A percentile compares a stretch with the other conserved stretches of the same genome.
Conservation (phyloP, 1,284 basidiomycete species). For the Ustilago vetiveriae region DNA sequence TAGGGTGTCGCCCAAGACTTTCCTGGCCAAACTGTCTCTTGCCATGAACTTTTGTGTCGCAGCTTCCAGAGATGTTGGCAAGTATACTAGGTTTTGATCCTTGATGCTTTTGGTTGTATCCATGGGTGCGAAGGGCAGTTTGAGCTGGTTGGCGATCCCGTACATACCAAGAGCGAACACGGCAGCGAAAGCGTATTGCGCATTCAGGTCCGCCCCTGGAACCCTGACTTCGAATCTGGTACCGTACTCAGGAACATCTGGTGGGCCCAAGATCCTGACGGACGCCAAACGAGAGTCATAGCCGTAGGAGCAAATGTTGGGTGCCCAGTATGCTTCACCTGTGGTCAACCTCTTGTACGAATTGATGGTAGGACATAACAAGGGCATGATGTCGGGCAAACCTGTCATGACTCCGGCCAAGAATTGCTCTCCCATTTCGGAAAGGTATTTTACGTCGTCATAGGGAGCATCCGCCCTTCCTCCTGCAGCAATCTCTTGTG, state of each 20-base stretch:
- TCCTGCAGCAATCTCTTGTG: conserved; percentile 74
- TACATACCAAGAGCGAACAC: conserved; percentile 86
- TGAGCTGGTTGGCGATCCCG: conserved; percentile 81
- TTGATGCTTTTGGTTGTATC: conserved; percentile 27
- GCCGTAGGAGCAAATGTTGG: conserved; percentile 87
- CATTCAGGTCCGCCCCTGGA: conserved; percentile 96
- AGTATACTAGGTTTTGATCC: conserved; percentile 58
- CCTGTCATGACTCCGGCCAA: conserved; percentile 89
- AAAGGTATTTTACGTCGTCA: conserved; percentile 84
- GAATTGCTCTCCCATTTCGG: conserved; percentile 87
- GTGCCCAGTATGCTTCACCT: conserved; percentile 93
- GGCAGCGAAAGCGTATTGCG: conserved; percentile 85
- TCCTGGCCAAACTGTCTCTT: conserved; percentile 80
- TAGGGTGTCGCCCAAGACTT: conserved; percentile 85
- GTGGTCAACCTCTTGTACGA: conserved; percentile 97
- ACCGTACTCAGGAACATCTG: conserved; percentile 79
- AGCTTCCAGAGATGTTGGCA: conserved; percentile 78
- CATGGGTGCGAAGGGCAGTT: conserved; percentile 79
- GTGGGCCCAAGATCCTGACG: conserved; percentile 88
- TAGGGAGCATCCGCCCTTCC: conserved; percentile 76
- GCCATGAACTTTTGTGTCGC: conserved; percentile 84
- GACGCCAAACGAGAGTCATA: conserved; percentile 93
- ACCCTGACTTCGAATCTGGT: conserved; percentile 90
- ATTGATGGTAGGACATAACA: conserved; percentile 89
- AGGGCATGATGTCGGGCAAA: conserved; percentile 76